phyloP scores from a whole-genome alignment of 1,284 basidiomycete species.

The Boletus semigastroideus region DNA sequence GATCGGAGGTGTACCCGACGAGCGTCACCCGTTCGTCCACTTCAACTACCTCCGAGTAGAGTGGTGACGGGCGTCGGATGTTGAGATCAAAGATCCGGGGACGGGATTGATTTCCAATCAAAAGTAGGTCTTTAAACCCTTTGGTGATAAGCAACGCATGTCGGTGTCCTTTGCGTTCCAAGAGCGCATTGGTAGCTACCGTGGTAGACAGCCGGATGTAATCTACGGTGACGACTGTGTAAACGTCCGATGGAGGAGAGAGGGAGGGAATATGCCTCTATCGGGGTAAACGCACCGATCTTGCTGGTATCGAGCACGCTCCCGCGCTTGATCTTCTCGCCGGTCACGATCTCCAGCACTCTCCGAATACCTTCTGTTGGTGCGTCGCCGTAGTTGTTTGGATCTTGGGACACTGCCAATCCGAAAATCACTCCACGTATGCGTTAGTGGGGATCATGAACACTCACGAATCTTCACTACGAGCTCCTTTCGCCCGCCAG shows the following conservation, averaged over 20 bases:
- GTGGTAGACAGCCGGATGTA: constrained; percentile 94
- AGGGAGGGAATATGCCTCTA: background rate
- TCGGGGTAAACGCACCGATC: constrained; percentile 56
- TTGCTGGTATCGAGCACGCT: constrained; percentile 74
- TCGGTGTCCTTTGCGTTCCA: constrained; percentile 91
- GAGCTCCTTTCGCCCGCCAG: constrained; percentile 62
- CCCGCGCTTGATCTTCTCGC: constrained; percentile 64
- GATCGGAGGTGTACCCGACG: constrained; percentile 91
- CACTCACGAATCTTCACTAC: constrained; percentile 77
- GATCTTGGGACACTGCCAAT: constrained; percentile 77
- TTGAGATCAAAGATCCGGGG: constrained; percentile 89
- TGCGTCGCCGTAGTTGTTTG: constrained; percentile 87
- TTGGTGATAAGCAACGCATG: constrained; percentile 92
- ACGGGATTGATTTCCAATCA: constrained; percentile 92
- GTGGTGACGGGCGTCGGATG: constrained; percentile 74
- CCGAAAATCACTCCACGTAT: background rate
- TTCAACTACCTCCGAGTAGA: constrained; percentile 84
- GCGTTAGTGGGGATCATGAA: background rate
- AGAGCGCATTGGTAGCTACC: constrained; percentile 93
- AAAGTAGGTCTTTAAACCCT: constrained; percentile 88
- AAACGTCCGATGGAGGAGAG: background rate
- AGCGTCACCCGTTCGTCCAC: constrained; percentile 95
- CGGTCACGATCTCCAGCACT: constrained; percentile 80
- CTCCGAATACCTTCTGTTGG: constrained; percentile 93
- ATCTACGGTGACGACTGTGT: constrained; percentile 47